These are phyloP conservation scores for Sarocladiaceae sp. DNA, from an alignment of 2,329 filamentous ascomycete genomes.

Conservation along the genomic window DNA sequence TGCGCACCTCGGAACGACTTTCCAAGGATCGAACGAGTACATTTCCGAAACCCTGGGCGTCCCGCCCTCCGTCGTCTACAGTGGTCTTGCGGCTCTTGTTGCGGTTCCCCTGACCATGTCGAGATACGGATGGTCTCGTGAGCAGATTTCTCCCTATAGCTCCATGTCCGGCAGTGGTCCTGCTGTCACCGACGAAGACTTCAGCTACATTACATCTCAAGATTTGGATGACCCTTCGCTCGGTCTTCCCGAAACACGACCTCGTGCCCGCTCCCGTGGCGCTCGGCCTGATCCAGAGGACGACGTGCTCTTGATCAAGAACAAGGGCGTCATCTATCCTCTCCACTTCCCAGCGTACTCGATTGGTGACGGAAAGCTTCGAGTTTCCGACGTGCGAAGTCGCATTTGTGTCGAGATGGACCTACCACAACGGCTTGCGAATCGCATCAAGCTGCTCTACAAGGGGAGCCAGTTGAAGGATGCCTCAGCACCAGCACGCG, in stretches of 20 bases:
- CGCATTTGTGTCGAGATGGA: constrained; percentile 65
- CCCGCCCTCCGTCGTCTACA: constrained; percentile 44
- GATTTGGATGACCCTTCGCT: constrained; percentile 52
- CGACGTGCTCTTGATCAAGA: constrained; percentile 67
- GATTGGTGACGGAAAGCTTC: constrained; percentile 69
- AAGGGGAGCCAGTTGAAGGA: constrained; percentile 70
- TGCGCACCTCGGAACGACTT: constrained; percentile 41
- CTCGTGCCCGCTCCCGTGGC: constrained; percentile 37
- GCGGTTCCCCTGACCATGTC: constrained; percentile 50
- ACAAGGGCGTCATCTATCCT: constrained; percentile 61
- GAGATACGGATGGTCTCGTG: constrained; percentile 49
- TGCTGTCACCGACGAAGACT: constrained; percentile 71
- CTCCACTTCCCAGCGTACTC: constrained; percentile 71
- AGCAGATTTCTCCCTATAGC: constrained; percentile 48
- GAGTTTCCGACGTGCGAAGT: constrained; percentile 60
- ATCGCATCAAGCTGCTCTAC: constrained; percentile 64
- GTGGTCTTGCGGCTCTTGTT: constrained; percentile 44
- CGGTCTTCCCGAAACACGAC: constrained; percentile 24
- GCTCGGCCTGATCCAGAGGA: constrained; percentile 47
- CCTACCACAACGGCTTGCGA: constrained; percentile 47
- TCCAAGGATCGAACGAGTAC: constrained; percentile 47
- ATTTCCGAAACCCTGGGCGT: constrained; percentile 47
- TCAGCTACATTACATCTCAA: constrained; percentile 77
- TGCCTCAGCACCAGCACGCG: constrained; percentile 49
- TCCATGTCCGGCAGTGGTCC: constrained; percentile 46